A percentile compares a stretch with the other conserved stretches of the same genome.
phyloP scores from a whole-genome alignment of 202 grass and related monocot species.

The Hordeum pubiflorum region DNA sequence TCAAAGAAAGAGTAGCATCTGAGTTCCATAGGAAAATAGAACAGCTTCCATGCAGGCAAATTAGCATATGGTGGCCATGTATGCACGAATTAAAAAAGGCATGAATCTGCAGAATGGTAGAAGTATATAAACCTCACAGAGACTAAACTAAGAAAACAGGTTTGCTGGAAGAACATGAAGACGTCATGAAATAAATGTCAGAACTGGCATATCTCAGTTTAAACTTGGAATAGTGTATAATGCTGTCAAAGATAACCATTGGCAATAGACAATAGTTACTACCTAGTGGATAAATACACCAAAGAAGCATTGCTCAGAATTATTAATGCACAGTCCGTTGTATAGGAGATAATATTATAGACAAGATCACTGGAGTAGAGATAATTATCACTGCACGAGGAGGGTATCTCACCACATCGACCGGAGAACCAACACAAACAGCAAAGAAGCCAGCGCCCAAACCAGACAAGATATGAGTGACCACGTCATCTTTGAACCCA shows the following conservation, averaged over 20 bases:
- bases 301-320: not conserved
- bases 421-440: conserved; percentile 89
- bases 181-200: not conserved
- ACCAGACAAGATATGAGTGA: conserved; percentile 85
- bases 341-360: not conserved
- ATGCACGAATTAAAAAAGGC: not conserved
- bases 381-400: not conserved
- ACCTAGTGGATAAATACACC: not conserved
- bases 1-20: not conserved
- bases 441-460: conserved; percentile 87
- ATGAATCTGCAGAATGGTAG: not conserved
- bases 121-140: not conserved
- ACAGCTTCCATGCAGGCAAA: conserved; percentile 4
- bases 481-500: conserved; percentile 83
- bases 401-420: conserved; percentile 73
- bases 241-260: not conserved
- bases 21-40: not conserved
- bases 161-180: not conserved
- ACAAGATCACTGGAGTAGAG: not conserved
- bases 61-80: not conserved
- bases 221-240: not conserved
- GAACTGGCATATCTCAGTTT: not conserved
- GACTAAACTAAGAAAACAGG: not conserved
- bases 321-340: not conserved
- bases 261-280: not conserved